Evolutionary conservation across 306 rosid genomes (phyloP).

Genomic region (Ceratonia siliqua): DNA sequence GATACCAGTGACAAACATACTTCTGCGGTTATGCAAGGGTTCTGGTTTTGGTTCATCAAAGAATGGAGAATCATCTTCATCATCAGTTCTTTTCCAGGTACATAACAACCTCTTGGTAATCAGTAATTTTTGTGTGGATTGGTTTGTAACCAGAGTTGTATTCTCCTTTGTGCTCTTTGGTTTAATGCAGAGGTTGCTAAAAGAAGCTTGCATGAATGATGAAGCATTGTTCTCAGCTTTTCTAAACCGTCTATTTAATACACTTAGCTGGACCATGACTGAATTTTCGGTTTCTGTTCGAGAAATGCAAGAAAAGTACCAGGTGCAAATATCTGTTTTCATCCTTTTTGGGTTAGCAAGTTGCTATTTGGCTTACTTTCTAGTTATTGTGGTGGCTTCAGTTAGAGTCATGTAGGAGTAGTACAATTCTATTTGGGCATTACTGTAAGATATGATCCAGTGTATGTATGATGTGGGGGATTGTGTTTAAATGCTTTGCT

Average conservation of each 20-base stretch:
- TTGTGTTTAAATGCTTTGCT: no score
- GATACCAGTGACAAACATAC: conserved; percentile 91
- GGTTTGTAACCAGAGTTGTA: conserved; percentile 32
- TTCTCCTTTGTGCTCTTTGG: conserved; percentile 23
- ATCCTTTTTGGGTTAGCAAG: background rate
- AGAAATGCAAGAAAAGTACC: conserved; percentile 95
- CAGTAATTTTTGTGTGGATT: no score
- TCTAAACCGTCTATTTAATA: conserved; percentile 92
- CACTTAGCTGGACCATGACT: conserved; percentile 98
- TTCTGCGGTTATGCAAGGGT: conserved; percentile 89
- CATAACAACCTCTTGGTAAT: no score
- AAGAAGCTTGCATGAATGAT: conserved; percentile 76
- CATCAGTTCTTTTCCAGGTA: conserved; percentile 87
- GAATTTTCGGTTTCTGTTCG: conserved; percentile 93
- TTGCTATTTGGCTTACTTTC: conserved; percentile 13
- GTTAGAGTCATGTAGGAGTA: conserved; percentile 21
- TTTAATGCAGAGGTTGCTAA: conserved; percentile 70
- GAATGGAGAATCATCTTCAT: conserved; percentile 87
- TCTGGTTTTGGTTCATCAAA: conserved; percentile 88
- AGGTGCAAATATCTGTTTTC: conserved; percentile 42
- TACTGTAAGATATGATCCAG: background rate
- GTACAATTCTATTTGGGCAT: background rate
- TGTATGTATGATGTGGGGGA: background rate
- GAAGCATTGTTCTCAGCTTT: conserved; percentile 86
- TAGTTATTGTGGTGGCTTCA: conserved; percentile 20